Conservation (phyloP, 805 yeast species). For the Danielia oregonensis region DNA sequence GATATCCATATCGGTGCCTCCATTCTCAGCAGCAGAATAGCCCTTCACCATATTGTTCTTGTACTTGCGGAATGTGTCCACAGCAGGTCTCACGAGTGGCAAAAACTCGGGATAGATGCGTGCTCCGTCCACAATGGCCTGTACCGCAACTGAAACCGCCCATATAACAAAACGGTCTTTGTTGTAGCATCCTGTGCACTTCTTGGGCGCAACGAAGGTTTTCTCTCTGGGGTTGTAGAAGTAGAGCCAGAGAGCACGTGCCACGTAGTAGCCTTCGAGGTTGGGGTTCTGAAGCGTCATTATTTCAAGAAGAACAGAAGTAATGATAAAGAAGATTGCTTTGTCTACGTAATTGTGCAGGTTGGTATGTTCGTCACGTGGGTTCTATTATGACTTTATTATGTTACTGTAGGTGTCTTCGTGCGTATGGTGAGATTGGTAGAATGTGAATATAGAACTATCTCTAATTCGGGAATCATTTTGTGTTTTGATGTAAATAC, state of each 20-base stretch:
- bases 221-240: slow-evolving; percentile 37
- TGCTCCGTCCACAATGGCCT: slow-evolving; percentile 66
- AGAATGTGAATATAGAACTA: no score
- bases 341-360: no score
- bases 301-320: no score
- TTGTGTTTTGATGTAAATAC: no score
- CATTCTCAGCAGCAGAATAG: slow-evolving; percentile 62
- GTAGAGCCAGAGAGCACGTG: slow-evolving; percentile 39
- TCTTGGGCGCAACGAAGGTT: slow-evolving; percentile 36
- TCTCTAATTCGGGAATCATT: no score
- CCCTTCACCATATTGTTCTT: slow-evolving; percentile 50
- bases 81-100: slow-evolving; percentile 52
- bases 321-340: no score
- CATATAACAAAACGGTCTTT: slow-evolving; percentile 60
- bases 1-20: slow-evolving; percentile 57
- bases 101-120: slow-evolving; percentile 46
- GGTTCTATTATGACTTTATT: no score
- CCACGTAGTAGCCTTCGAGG: slow-evolving; percentile 30
- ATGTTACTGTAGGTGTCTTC: no score
- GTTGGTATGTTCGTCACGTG: not conserved
- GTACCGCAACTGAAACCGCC: slow-evolving; percentile 64
- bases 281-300: slow-evolving; percentile 32
- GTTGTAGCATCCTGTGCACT: slow-evolving; percentile 41
- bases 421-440: no score
- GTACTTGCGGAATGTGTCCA: slow-evolving; percentile 48